Conservation (phyloP, 2,329 filamentous ascomycete species). For the Pseudogymnoascus sp. region DNA sequence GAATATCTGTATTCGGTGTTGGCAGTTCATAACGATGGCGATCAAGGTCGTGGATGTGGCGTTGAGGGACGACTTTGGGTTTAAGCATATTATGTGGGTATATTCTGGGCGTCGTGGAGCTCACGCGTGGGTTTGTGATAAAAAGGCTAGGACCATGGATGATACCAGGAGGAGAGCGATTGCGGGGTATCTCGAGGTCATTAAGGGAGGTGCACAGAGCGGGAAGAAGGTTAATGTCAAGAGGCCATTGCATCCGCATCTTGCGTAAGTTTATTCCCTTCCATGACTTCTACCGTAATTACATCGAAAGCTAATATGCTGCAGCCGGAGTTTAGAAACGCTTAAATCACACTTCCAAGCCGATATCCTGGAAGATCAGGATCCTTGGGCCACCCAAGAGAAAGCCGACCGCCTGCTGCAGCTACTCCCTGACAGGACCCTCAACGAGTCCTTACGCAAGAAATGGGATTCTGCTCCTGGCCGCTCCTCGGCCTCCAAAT, state of each 20-base stretch:
- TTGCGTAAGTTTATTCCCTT: constrained; percentile 46
- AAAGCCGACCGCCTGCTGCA: constrained; percentile 70
- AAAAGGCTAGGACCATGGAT: constrained; percentile 72
- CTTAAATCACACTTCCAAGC: constrained; percentile 76
- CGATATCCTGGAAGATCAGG: constrained; percentile 74
- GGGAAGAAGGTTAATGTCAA: constrained; percentile 80
- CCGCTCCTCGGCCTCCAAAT: constrained; percentile 72
- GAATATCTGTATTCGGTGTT: constrained; percentile 89
- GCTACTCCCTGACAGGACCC: constrained; percentile 71
- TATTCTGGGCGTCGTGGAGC: constrained; percentile 95
- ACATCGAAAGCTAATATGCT: constrained; percentile 9
- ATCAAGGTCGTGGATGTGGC: constrained; percentile 88
- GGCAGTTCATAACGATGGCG: constrained; percentile 96
- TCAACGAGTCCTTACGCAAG: constrained; percentile 71
- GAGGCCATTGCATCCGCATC: constrained; percentile 81
- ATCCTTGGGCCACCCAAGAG: constrained; percentile 68
- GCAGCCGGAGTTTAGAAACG: constrained; percentile 72
- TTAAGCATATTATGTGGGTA: constrained; percentile 95
- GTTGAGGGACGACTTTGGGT: constrained; percentile 88
- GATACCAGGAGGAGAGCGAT: constrained; percentile 80
- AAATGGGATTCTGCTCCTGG: constrained; percentile 86
- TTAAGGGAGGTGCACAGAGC: constrained; percentile 78
- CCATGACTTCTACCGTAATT: not conserved
- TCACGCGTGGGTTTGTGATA: constrained; percentile 97
- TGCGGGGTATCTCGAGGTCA: constrained; percentile 79